Conservation (phyloP, 768 basidiomycete genomes). For the Neoboletus subvelutipes region DNA sequence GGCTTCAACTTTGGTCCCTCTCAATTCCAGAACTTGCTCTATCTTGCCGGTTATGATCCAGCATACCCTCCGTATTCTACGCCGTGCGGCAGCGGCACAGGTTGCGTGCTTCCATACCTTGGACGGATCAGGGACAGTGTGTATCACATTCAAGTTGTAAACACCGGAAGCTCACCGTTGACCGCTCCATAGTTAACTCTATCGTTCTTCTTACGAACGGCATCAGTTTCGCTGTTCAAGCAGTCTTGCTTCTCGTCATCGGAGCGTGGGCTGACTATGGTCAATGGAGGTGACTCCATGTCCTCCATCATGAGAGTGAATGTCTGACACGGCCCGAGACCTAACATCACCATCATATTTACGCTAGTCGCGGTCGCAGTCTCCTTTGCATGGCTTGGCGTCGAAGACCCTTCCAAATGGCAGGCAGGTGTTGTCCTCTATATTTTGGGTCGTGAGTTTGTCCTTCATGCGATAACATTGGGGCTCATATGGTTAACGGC, state of each 20-base stretch:
- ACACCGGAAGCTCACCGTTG: not conserved
- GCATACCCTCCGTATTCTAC: conserved; percentile 51
- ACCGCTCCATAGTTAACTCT: conserved; percentile 56
- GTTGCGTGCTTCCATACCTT: conserved; percentile 66
- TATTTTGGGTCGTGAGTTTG: conserved; percentile 56
- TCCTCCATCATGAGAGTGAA: not conserved
- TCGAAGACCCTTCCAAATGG: conserved; percentile 65
- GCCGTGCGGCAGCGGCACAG: conserved; percentile 47
- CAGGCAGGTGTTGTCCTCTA: conserved; percentile 59
- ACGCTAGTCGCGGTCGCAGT: conserved; percentile 64
- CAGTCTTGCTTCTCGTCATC: conserved; percentile 58
- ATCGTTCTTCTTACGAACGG: conserved; percentile 79
- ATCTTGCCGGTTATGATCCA: conserved; percentile 71
- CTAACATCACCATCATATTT: conserved; percentile 76
- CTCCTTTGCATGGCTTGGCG: conserved; percentile 78
- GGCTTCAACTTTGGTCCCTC: conserved; percentile 73
- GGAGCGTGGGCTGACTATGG: conserved; percentile 86
- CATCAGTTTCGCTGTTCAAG: conserved; percentile 76
- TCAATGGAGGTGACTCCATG: conserved; percentile 55
- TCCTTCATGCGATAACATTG: not conserved
- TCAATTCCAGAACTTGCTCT: conserved; percentile 73
- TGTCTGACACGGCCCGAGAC: conserved; percentile 38
- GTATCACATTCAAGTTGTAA: conserved; percentile 23
- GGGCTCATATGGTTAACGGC: not conserved
- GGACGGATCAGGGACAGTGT: conserved; percentile 59